Evolutionary conservation across 345 rosid genomes (phyloP).

Genomic region (Acer negundo): DNA sequence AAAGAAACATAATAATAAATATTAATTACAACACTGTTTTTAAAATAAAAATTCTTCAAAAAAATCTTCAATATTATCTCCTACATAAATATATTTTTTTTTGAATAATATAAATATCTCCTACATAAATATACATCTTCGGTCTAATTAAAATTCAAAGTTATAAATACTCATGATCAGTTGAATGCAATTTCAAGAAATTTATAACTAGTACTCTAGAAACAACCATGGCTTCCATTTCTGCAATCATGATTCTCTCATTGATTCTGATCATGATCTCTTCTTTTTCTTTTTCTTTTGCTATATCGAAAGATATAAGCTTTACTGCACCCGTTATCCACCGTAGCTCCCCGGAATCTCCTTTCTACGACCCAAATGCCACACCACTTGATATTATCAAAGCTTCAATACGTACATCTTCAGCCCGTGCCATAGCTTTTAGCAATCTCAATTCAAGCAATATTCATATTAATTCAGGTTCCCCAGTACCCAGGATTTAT

Average conservation of each 20-base stretch:
- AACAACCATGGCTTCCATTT: background rate
- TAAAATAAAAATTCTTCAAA: no score
- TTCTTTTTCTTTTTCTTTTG: background rate
- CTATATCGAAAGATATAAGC: background rate
- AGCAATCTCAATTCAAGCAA: no score
- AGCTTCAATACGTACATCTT: background rate
- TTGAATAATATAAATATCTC: no score
- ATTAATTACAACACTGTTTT: no score
- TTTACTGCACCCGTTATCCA: conserved; percentile 17
- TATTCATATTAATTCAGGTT: background rate
- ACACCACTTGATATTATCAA: background rate
- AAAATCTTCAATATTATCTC: no score
- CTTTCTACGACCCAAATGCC: conserved; percentile 19
- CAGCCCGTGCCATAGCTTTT: background rate
- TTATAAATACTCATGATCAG: no score
- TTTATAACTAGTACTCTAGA: background rate
- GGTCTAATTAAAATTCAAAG: no score
- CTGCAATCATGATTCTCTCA: background rate
- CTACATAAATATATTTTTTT: no score
- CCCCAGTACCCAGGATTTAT: background rate
- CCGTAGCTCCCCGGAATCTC: conserved; percentile 27
- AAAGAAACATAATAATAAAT: no score
- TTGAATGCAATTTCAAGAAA: background rate
- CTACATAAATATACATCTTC: no score
- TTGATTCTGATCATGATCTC: background rate